A percentile compares a stretch with the other conserved stretches of the same genome.
These are phyloP conservation scores for Euryodendron excelsum DNA, from an alignment of 148 eudicot species.

Conservation along the genomic window DNA sequence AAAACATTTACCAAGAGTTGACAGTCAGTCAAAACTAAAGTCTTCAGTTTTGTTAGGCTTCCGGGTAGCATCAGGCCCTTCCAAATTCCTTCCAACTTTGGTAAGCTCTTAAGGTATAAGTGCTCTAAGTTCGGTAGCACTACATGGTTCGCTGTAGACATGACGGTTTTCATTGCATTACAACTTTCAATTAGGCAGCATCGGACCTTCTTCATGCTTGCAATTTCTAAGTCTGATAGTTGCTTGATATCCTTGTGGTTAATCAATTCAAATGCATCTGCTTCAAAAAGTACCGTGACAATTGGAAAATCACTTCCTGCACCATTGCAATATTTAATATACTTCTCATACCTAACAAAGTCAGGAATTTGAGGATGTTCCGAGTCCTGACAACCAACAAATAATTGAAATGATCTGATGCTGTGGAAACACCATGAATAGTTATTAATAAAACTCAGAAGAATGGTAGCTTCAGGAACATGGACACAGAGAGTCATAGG, in stretches of 20 bases:
- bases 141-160: no score
- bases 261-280: background rate
- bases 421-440: background rate
- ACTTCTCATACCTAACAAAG: background rate
- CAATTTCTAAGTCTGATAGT: background rate
- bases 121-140: no score
- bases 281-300: background rate
- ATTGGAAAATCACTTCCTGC: background rate
- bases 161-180: background rate
- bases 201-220: background rate
- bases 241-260: background rate
- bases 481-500: background rate
- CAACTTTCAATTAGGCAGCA: conserved; percentile 13
- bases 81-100: no score
- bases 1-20: no score
- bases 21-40: no score
- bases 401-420: background rate
- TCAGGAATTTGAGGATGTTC: background rate
- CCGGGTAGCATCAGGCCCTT: no score
- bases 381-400: background rate
- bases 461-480: background rate
- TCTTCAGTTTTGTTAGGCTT: no score
- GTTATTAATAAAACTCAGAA: background rate
- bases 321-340: background rate
- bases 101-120: no score